phyloP scores from a whole-genome alignment of 352 stramenopile species.

The Phytopythium mirpurense region DNA sequence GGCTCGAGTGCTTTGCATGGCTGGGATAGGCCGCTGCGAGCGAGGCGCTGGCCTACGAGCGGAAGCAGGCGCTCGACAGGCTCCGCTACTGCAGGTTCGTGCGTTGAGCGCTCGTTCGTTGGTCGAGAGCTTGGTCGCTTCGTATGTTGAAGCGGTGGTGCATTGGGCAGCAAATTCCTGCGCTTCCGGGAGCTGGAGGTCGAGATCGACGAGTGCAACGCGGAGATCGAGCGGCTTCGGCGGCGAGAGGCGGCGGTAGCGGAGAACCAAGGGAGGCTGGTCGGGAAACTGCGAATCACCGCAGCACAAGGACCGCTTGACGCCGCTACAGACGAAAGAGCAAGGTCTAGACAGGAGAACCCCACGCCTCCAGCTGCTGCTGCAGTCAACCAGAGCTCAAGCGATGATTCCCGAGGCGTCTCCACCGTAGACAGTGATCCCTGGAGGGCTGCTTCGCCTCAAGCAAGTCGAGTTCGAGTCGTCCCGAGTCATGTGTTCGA shows the following conservation, averaged over 20 bases:
- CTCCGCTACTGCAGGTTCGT: conserved; percentile 50
- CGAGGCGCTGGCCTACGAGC: conserved; percentile 52
- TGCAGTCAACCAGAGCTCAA: neutral
- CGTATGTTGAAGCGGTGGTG: neutral
- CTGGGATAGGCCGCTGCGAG: conserved; percentile 31
- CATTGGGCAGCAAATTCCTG: conserved; percentile 51
- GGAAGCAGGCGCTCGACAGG: conserved; percentile 45
- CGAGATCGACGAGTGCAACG: conserved; percentile 53
- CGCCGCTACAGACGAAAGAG: neutral
- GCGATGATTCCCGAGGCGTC: neutral
- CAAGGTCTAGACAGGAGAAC: neutral
- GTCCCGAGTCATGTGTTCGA: no score
- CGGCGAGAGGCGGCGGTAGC: conserved; percentile 9
- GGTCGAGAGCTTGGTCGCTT: no score
- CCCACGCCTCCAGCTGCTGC: neutral
- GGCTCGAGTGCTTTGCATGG: neutral
- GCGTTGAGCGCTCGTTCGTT: no score
- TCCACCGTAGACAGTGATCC: neutral
- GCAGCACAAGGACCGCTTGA: neutral
- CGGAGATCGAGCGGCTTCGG: conserved; percentile 50
- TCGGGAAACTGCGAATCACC: conserved; percentile 47
- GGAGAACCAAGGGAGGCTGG: conserved; percentile 8
- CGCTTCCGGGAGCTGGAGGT: conserved; percentile 57
- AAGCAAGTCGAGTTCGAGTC: neutral
- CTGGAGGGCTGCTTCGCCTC: neutral